Conservation (phyloP, 2,329 filamentous ascomycete species). For the Scopulariopsis brevicaulis region DNA sequence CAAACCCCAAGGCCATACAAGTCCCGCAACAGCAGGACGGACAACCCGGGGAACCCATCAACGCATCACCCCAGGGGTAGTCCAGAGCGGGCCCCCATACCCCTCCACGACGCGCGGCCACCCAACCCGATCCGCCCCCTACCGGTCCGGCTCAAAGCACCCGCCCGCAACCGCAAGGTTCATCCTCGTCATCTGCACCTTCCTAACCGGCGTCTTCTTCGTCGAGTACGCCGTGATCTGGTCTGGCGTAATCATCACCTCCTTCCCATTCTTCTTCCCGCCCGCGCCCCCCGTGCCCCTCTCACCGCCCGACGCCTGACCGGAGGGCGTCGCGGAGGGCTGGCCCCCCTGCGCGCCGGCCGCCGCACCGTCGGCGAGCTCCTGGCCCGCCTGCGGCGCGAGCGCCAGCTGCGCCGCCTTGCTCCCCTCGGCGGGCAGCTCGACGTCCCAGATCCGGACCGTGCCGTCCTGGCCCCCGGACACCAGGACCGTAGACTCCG, state of each 20-base stretch:
- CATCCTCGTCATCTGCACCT: slow-evolving; percentile 89
- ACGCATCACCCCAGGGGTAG: background rate
- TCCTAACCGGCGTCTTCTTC: slow-evolving; percentile 91
- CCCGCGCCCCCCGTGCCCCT: slow-evolving; percentile 17
- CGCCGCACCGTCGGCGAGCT: slow-evolving; percentile 27
- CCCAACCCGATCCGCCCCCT: slow-evolving; percentile 9
- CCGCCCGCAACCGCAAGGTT: slow-evolving; percentile 85
- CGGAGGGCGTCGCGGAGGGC: slow-evolving; percentile 10
- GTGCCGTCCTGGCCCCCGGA: slow-evolving; percentile 88
- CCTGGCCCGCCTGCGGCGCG: slow-evolving; percentile 26
- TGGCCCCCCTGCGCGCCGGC: slow-evolving; percentile 15
- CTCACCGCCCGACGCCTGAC: slow-evolving; percentile 8
- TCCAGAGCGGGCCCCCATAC: background rate
- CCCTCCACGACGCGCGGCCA: background rate
- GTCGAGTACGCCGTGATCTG: slow-evolving; percentile 93
- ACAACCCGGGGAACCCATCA: background rate
- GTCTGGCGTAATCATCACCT: slow-evolving; percentile 80
- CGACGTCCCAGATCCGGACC: slow-evolving; percentile 88
- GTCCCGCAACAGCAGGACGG: background rate
- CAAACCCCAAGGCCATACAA: background rate
- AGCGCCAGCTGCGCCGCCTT: slow-evolving; percentile 35
- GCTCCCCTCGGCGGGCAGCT: slow-evolving; percentile 54
- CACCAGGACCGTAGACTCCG: slow-evolving; percentile 81
- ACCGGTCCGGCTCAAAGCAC: slow-evolving; percentile 46
- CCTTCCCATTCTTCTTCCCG: slow-evolving; percentile 72